Evolutionary conservation across 192 early-diverging fungal species (phyloP), one percentile per base, ranked within the genome.

Genomic region (Coemansia sp.): DNA sequence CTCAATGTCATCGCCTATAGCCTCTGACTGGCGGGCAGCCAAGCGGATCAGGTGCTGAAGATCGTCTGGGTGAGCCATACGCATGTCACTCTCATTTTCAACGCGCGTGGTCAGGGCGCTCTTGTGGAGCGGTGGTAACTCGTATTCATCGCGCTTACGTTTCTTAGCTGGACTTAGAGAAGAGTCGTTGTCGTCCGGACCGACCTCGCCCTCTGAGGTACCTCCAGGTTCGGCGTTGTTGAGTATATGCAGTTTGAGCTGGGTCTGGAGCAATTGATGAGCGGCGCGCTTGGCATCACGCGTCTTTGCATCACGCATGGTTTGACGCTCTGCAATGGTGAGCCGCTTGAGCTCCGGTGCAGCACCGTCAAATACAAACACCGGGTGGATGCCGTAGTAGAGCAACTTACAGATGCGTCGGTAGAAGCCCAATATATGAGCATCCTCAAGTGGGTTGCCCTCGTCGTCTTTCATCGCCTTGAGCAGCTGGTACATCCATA

Each of bases 281-380:
- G 97, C 97, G 0, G 93, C 92, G 45, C 81, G 80, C 59, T 89
- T 85, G 24, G 93, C 75, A 70, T 86, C 86, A 39, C 62, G 75
- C 13, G 44, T 87, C 79, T 64, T 74, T 21, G 54, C 44, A 14
- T 67, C 71, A 17, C 73, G 72, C 62, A 35, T 64, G 9, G 62
- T 40, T 61, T 81, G 73, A 17, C 79, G 67, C 59, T 81, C 79
- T 21, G 54, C 60, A 24, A 81, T 67, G 6, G 73, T 94, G 8
- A 62, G 36, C 11, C 89, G 81, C 76, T 99, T 99, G 46, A 99
- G 79, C 37, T 87, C 83, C 3, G 98, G 98, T 0, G 91, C 88
- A 3, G 85, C 90, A 9, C 98, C 98, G 75, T 99, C 98, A 87
- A 96, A 99, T 4, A 99, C 95, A 88, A 98, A 98, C 10, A 99